Evolutionary conservation across 441 rosid species (phyloP).

Genomic region (Arabidopsis hybrid): DNA sequence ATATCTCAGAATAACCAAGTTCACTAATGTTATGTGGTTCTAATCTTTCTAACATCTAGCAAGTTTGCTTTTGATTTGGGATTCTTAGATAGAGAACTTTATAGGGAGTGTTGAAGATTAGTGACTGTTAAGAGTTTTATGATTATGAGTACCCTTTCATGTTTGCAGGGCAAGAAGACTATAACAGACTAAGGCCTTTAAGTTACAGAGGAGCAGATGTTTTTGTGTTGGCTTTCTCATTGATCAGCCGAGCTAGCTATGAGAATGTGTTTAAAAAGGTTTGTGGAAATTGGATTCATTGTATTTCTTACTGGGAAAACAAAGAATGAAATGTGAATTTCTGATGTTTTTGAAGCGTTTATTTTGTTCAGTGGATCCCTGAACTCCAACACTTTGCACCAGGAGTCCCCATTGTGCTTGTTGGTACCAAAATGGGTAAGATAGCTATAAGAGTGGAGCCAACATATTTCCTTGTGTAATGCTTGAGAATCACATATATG

Average conservation of each 20-base stretch:
- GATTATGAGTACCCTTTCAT: background rate
- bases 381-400: slow-evolving; percentile 4
- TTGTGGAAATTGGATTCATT: background rate
- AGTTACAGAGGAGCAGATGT: slow-evolving; percentile 8
- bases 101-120: background rate
- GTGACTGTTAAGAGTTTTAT: background rate
- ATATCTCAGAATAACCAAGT: background rate
- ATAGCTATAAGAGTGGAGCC: no score
- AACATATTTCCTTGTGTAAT: no score
- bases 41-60: background rate
- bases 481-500: background rate
- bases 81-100: background rate
- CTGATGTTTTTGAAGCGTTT: background rate
- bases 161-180: slow-evolving; percentile 3
- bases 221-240: slow-evolving; percentile 11
- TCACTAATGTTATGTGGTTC: background rate
- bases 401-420: slow-evolving; percentile 10
- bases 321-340: background rate
- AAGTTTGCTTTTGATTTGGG: background rate
- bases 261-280: slow-evolving; percentile 1
- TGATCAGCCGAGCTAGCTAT: slow-evolving; percentile 5
- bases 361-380: slow-evolving; percentile 8
- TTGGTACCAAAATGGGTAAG: slow-evolving; percentile 9
- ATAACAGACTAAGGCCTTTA: background rate
- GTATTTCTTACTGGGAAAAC: background rate